phyloP scores from a whole-genome alignment of 352 stramenopile genomes.

The Phytophthora tubulina region DNA sequence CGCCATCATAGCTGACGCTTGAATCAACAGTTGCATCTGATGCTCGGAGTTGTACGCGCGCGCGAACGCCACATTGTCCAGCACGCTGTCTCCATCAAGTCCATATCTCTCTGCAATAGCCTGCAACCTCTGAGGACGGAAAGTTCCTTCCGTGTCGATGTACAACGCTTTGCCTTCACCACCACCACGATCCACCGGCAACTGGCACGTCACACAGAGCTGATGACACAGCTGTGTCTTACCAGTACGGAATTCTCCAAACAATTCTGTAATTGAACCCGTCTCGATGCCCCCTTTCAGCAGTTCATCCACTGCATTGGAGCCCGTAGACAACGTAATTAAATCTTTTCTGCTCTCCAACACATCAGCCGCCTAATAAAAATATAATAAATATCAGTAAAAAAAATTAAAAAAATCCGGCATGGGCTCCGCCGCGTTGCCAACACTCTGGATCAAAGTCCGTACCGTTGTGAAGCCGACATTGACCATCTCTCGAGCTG shows the following conservation, averaged over 20 bases:
- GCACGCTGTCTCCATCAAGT: constrained; percentile 95
- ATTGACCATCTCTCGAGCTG: constrained; percentile 97
- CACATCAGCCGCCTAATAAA: constrained; percentile 84
- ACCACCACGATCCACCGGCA: constrained; percentile 97
- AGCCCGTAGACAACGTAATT: constrained; percentile 95
- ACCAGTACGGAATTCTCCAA: constrained; percentile 99
- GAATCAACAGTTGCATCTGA: constrained; percentile 98
- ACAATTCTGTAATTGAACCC: constrained; percentile 97
- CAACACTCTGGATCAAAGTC: background rate
- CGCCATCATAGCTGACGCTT: constrained; percentile 99
- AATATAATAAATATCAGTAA: constrained; percentile 3
- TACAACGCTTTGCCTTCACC: constrained; percentile 98
- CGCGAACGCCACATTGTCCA: constrained; percentile 99
- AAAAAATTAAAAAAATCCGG: constrained; percentile 1
- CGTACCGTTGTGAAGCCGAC: constrained; percentile 99
- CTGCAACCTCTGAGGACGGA: constrained; percentile 96
- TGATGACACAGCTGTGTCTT: constrained; percentile 99
- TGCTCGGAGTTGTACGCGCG: constrained; percentile 99
- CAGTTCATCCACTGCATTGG: constrained; percentile 90
- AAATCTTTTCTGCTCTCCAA: constrained; percentile 92
- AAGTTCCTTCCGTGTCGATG: constrained; percentile 99
- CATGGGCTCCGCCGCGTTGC: constrained; percentile 8
- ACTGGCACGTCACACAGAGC: constrained; percentile 99
- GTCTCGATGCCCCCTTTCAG: constrained; percentile 98
- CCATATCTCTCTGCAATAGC: constrained; percentile 98